Evolutionary conservation across 164 flowering plant species (phyloP), one percentile per base, ranked within the genome.

Genomic region (Dillenia suffruticosa): DNA sequence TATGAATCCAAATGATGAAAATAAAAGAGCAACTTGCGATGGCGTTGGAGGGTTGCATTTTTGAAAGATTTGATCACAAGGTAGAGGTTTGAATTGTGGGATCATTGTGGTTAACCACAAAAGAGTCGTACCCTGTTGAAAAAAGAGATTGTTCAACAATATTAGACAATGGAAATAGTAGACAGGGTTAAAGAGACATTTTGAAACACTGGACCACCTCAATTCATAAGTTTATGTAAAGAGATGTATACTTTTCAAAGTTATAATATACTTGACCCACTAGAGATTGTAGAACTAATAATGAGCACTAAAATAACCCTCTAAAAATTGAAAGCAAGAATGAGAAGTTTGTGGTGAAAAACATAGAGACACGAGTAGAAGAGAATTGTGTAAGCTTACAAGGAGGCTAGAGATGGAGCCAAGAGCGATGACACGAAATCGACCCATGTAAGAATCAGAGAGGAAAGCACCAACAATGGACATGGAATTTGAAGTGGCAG

Each of bases 391-490:
- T 8, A 8, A 16, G 26, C 80, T 79, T 68, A 85, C 90, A 7
- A 81, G 59, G 16, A 83, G 79, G 40, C 68, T 75, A 12, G 60
- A 9, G 58, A 82, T 3, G 10, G 84, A 70, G 17, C 79, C 94
- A 0, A 76, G 8, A 0, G 77, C 71, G 14, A 87, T 87, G n/a
- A 73, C 76, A 8, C 65, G 68, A 56, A 82, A 87, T 10, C 90
- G 76, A 45, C 90, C 94, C 69, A 83, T 51, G 71, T 65, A 83
- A 47, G 88, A 79, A 76, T 87, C 90, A 43, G 88, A 77, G 12
- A 87, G 57, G 62, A 83, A 83, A 67, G 88, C 90, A 0, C 94
- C 90, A 0, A 81, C 0, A 9, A 75, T 52, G 0, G 90, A 82
- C 61, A 59, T 58, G 71, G 75, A 72, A 62, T 75, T 74, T 0